Conservation (phyloP, 2,329 filamentous ascomycete species). For the Phialophora macrospora region DNA sequence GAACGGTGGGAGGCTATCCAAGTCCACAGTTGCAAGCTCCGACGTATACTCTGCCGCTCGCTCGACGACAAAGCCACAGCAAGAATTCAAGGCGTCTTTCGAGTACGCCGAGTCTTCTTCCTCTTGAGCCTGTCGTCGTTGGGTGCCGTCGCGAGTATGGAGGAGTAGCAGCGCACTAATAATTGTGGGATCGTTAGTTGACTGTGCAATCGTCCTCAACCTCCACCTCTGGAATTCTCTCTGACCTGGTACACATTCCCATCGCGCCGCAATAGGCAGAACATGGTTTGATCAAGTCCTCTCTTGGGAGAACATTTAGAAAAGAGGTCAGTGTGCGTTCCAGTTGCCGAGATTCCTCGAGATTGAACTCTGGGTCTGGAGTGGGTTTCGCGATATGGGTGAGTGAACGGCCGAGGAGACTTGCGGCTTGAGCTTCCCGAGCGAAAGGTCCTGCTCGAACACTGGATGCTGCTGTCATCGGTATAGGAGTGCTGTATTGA, state of each 20-base stretch:
- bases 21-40: conserved; percentile 7
- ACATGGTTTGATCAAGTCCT: conserved; percentile 10
- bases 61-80: conserved; percentile 8
- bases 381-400: conserved; percentile 3
- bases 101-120: not conserved
- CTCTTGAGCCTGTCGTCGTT: not conserved
- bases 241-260: conserved; percentile 6
- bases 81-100: not conserved
- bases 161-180: not conserved
- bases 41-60: conserved; percentile 4
- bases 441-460: conserved; percentile 1
- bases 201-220: not conserved
- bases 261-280: conserved; percentile 9
- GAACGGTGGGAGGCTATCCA: not conserved
- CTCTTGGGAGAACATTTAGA: not conserved
- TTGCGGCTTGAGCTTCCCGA: conserved; percentile 11
- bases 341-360: not conserved
- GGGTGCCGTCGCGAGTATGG: not conserved
- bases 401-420: conserved; percentile 9
- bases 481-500: not conserved
- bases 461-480: conserved; percentile 5
- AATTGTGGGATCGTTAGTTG: not conserved
- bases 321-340: conserved; percentile 6
- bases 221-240: not conserved
- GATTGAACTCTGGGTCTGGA: not conserved